Conservation (phyloP, 768 basidiomycete species). For the Russula ochroleuca region DNA sequence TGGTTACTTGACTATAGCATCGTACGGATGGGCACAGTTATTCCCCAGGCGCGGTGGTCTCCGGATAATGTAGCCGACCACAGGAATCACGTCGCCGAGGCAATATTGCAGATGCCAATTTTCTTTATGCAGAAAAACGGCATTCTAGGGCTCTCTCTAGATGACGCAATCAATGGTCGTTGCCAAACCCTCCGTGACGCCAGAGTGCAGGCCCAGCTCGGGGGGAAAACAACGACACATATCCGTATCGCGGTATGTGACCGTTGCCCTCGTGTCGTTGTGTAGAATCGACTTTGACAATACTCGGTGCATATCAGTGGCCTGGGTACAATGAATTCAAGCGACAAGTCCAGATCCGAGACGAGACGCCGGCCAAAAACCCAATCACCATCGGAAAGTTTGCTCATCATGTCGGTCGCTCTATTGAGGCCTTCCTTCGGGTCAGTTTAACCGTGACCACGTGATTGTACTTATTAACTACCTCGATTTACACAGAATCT, state of each 20-base stretch:
- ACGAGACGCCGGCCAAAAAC: neutral
- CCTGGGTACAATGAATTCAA: conserved; percentile 11
- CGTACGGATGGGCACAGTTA: conserved; percentile 7
- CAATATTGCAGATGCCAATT: conserved; percentile 19
- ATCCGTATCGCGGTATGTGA: conserved; percentile 19
- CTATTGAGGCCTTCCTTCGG: conserved; percentile 15
- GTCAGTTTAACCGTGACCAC: neutral
- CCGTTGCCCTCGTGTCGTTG: neutral
- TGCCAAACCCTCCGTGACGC: conserved; percentile 8
- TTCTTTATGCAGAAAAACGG: conserved; percentile 21
- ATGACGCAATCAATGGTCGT: conserved; percentile 6
- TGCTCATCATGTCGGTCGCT: conserved; percentile 17
- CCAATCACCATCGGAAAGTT: conserved; percentile 18
- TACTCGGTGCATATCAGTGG: conserved; percentile 4
- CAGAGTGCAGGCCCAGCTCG: neutral
- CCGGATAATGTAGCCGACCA: conserved; percentile 9
- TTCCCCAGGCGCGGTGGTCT: conserved; percentile 16
- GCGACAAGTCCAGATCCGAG: conserved; percentile 18
- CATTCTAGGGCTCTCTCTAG: conserved; percentile 13
- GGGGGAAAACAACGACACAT: conserved; percentile 13
- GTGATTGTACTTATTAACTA: neutral
- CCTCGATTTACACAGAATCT: no score
- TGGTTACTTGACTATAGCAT: conserved; percentile 7
- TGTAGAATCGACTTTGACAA: neutral
- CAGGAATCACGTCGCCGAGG: conserved; percentile 12